Evolutionary conservation across 1,139 yeast genomes (phyloP), one percentile per base, ranked within the genome.

Genomic region (Wickerhamomyces sp.): DNA sequence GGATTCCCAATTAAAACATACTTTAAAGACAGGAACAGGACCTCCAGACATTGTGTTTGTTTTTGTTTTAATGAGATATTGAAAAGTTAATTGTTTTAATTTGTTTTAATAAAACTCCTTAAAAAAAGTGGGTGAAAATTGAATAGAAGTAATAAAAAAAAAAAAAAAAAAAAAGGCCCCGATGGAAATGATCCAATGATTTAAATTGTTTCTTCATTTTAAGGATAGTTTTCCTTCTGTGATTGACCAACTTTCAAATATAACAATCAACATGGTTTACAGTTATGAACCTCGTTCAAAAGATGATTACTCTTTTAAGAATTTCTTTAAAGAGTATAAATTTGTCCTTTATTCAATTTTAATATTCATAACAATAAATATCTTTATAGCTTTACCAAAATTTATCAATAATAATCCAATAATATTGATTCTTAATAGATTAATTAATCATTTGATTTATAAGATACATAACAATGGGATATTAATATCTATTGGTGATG

Each of bases 11-110:
- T 4, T n/a, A n/a, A 7, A 31, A 46, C 47, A 29, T 37, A 49
- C 52, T 40, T 51, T 49, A 47, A 51, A 51, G 23, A 52, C 48
- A 10, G 55, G 54, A 29, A 48, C 48, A 10, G 54, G 52, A 31
- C 53, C 52, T 27, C 55, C 55, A 4, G 51, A 42, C 44, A 42
- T 42, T 34, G 23, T 38, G 30, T 38, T 31, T 36, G 11, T 9
- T 14, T 13, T 36, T 27, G 23, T 14, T 36, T 36, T 27, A 9
- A 11, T 7, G 13, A 4, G 26, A 27, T 5, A 29, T 29, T 29
- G 31, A 8, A 10, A n/a, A n/a, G n/a, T 18, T 18, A 5, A 18
- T 18, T 18, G 23, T 18, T 18, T 18, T 4, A 18, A 18, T 5
- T 18, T 18, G 23, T 18, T 18, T 18, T 4, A 18, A 18, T 5